These are phyloP conservation scores for Canariomyces notabilis DNA, from an alignment of 2,329 filamentous ascomycete genomes.

Conservation along the genomic window DNA sequence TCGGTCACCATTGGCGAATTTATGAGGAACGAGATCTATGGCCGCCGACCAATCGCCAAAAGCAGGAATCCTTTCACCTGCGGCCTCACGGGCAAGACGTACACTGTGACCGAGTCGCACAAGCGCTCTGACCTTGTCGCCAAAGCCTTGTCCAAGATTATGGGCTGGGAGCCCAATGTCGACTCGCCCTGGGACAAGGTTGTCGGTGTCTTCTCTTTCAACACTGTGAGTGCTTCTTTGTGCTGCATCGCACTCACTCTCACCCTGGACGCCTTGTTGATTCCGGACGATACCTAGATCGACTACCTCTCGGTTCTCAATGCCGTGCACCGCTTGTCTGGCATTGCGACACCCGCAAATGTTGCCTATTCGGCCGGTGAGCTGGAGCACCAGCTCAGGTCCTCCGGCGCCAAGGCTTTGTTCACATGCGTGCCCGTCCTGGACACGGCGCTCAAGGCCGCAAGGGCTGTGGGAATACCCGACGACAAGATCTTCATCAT, in stretches of 20 bases:
- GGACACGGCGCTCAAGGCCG: slow-evolving; percentile 58
- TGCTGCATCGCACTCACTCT: neutral
- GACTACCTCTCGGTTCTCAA: slow-evolving; percentile 70
- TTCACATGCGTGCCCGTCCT: slow-evolving; percentile 69
- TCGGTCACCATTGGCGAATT: slow-evolving; percentile 71
- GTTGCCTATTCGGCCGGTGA: slow-evolving; percentile 67
- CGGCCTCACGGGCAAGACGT: slow-evolving; percentile 65
- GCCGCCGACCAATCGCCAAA: slow-evolving; percentile 56
- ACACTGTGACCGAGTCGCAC: slow-evolving; percentile 57
- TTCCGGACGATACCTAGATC: too few relatives aligned
- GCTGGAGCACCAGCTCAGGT: slow-evolving; percentile 65
- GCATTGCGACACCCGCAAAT: slow-evolving; percentile 69
- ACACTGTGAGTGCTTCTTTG: slow-evolving; percentile 53
- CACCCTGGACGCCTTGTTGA: neutral
- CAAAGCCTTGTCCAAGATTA: slow-evolving; percentile 62
- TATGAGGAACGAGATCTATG: slow-evolving; percentile 67
- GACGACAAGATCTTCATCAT: slow-evolving; percentile 63
- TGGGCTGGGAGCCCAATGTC: slow-evolving; percentile 64
- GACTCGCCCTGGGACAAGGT: slow-evolving; percentile 81
- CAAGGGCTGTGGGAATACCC: slow-evolving; percentile 58
- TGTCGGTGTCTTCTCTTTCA: slow-evolving; percentile 70
- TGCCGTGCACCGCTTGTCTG: slow-evolving; percentile 70
- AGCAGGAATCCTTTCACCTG: slow-evolving; percentile 72
- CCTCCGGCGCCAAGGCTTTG: slow-evolving; percentile 62
- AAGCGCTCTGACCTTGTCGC: slow-evolving; percentile 63